Evolutionary conservation across 306 rosid genomes (phyloP).

Genomic region (Citrullus mucosospermus): DNA sequence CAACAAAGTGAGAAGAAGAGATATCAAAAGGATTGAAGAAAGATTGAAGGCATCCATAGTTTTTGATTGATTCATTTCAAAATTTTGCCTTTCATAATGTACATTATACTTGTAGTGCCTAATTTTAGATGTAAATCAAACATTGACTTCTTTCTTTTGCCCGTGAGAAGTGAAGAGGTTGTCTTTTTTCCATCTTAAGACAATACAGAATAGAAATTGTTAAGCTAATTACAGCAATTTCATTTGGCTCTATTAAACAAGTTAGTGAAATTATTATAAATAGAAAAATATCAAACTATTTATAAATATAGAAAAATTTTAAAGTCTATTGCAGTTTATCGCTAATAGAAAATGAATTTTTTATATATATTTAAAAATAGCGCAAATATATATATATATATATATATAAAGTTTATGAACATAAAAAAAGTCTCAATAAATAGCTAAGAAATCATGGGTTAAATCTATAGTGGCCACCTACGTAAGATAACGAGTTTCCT

Average conservation of each 20-base stretch:
- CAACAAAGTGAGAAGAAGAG: neutral
- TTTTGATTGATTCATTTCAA: neutral
- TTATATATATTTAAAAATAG: no score
- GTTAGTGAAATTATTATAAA: no score
- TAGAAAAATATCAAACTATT: no score
- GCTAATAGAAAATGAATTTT: no score
- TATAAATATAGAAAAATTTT: no score
- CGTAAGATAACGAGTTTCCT: no score
- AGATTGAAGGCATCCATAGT: neutral
- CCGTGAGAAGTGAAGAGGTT: neutral
- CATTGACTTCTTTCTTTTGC: neutral
- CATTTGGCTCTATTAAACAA: neutral
- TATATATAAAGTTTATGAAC: no score
- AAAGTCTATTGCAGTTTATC: no score
- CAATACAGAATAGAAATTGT: neutral
- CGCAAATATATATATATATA: no score
- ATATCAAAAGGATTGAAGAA: neutral
- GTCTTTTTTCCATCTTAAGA: neutral
- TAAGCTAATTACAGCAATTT: neutral
- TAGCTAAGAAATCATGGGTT: no score
- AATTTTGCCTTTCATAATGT: neutral
- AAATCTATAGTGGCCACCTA: no score
- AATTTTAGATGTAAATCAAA: neutral
- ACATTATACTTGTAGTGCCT: neutral
- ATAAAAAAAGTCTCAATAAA: no score